phyloP scores from a whole-genome alignment of 805 yeast species.

The Phaffomyces thermotolerans region DNA sequence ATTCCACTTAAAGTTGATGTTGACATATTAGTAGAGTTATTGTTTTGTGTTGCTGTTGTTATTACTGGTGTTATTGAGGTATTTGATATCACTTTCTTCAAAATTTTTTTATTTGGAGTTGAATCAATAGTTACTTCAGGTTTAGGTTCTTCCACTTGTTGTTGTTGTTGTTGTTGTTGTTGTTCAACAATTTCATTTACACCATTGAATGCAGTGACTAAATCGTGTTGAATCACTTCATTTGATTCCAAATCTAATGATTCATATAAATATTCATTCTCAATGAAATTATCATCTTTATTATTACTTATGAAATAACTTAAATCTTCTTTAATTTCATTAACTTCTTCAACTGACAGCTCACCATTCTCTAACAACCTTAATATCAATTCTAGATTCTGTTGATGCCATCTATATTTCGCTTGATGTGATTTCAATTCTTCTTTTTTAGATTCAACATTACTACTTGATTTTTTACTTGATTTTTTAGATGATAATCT shows the following conservation, averaged over 20 bases:
- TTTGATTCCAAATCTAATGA: constrained; percentile 62
- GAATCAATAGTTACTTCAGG: no score
- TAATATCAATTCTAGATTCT: constrained; percentile 68
- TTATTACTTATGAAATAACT: constrained; percentile 88
- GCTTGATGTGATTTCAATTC: constrained; percentile 56
- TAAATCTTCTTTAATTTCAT: constrained; percentile 78
- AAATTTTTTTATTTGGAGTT: no score
- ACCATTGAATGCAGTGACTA: constrained; percentile 28
- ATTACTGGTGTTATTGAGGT: not conserved
- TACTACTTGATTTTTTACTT: constrained; percentile 40
- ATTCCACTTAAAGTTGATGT: not conserved
- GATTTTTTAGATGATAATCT: constrained; percentile 46
- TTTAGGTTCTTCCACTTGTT: not conserved
- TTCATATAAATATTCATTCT: constrained; percentile 89
- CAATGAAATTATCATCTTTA: constrained; percentile 86
- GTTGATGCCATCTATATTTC: constrained; percentile 74
- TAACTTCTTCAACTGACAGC: constrained; percentile 66
- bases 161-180: not conserved
- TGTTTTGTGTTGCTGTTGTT: not conserved
- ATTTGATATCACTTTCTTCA: no score
- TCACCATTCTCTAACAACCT: constrained; percentile 75
- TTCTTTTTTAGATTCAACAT: constrained; percentile 49
- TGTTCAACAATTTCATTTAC: constrained; percentile 3
- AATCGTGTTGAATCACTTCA: constrained; percentile 45
- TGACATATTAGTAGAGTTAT: not conserved